These are phyloP conservation scores for Lactuca sativa DNA, from an alignment of 129 eudicot genomes.

Conservation along the genomic window DNA sequence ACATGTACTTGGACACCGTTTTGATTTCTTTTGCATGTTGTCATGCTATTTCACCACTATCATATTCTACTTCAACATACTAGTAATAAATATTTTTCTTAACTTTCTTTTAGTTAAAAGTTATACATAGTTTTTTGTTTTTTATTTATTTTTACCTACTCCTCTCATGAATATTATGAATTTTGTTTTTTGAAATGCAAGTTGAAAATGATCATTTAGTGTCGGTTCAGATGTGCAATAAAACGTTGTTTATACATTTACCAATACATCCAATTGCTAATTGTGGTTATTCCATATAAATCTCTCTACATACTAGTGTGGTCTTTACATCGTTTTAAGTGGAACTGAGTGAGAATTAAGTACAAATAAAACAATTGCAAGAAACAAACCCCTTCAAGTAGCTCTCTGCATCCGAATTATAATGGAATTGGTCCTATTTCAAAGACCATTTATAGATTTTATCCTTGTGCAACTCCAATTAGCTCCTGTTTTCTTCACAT, in stretches of 20 bases:
- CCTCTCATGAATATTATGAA: too few relatives aligned
- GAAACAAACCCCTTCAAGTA: constrained; percentile 85
- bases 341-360: constrained; percentile 73
- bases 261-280: constrained; percentile 15
- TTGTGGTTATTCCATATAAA: constrained; percentile 60
- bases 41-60: constrained; percentile 85
- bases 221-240: too few relatives aligned
- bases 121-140: too few relatives aligned
- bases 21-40: constrained; percentile 91
- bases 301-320: constrained; percentile 76
- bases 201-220: too few relatives aligned
- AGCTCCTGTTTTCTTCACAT: constrained; percentile 90
- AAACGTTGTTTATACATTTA: too few relatives aligned
- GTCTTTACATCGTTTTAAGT: constrained; percentile 88
- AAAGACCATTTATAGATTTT: constrained; percentile 75
- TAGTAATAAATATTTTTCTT: constrained; percentile 42
- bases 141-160: too few relatives aligned
- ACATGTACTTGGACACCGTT: constrained; percentile 89
- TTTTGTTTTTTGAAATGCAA: too few relatives aligned
- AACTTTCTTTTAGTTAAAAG: too few relatives aligned
- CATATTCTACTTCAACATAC: constrained; percentile 77
- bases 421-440: constrained; percentile 84
- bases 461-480: constrained; percentile 87
- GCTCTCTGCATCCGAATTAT: constrained; percentile 97
- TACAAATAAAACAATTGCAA: constrained; percentile 50